Percentiles rank a stretch among this genome's conserved stretches.
Conservation (phyloP, 306 rosid species). For the Ochetophila trinervis region DNA sequence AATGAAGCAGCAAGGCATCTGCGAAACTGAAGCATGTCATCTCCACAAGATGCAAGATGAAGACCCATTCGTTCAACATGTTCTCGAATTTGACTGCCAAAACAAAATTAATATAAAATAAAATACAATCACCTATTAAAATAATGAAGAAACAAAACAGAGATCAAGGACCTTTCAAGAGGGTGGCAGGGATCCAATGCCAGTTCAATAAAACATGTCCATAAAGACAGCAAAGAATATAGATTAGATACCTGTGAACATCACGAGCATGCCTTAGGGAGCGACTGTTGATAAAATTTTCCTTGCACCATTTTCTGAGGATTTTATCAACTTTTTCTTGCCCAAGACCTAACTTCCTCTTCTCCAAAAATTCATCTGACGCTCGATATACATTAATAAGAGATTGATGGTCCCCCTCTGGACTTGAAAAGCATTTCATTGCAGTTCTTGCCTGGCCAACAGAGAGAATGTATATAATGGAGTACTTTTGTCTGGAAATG, state of each 20-base stretch:
- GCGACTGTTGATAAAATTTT: conserved; percentile 77
- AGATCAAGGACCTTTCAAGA: conserved; percentile 5
- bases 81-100: conserved; percentile 66
- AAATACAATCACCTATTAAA: not conserved
- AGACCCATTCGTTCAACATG: conserved; percentile 80
- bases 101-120: not conserved
- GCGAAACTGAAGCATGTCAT: conserved; percentile 70
- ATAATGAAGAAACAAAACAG: not conserved
- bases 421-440: conserved; percentile 69
- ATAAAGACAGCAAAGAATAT: conserved; percentile 6
- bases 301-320: conserved; percentile 88
- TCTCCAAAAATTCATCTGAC: conserved; percentile 58
- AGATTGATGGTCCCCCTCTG: conserved; percentile 87
- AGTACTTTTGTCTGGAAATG: not conserved
- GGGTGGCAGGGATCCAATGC: not conserved
- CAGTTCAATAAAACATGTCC: not conserved
- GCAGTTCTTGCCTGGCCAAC: conserved; percentile 65
- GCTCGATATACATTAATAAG: conserved; percentile 78
- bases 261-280: conserved; percentile 90
- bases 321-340: conserved; percentile 62
- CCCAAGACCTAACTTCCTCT: conserved; percentile 48
- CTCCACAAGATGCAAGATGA: conserved; percentile 70
- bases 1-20: conserved; percentile 95
- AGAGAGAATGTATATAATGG: conserved; percentile 18
- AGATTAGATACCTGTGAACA: conserved; percentile 63